Conservation (phyloP, 805 yeast genomes). For the Candida krabiensis region DNA sequence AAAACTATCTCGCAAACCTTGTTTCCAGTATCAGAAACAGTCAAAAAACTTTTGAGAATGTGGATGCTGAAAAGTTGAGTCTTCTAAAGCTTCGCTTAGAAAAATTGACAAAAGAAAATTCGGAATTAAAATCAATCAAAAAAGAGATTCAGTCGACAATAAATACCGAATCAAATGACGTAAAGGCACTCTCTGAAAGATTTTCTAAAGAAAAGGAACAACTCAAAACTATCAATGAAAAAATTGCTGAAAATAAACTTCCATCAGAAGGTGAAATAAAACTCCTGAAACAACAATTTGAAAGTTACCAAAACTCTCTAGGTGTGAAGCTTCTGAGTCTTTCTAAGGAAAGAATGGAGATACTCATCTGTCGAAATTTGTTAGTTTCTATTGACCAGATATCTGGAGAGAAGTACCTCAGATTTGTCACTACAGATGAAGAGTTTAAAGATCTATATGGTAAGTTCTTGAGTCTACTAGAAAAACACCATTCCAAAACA, state of each 20-base stretch:
- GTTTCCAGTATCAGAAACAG: conserved; percentile 15
- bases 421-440: neutral
- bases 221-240: conserved; percentile 2
- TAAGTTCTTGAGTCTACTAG: conserved; percentile 1
- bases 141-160: neutral
- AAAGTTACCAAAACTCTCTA: conserved; percentile 9
- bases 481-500: neutral
- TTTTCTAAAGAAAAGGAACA: conserved; percentile 2
- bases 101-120: neutral
- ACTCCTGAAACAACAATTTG: conserved; percentile 11
- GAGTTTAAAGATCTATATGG: conserved; percentile 6
- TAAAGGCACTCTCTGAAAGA: conserved; percentile 4
- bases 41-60: conserved; percentile 8
- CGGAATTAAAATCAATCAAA: conserved; percentile 1
- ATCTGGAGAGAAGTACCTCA: conserved; percentile 4
- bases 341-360: conserved; percentile 1
- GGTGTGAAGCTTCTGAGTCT: conserved; percentile 13
- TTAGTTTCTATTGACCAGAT: conserved; percentile 5
- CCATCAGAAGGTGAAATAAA: conserved; percentile 21
- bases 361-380: conserved; percentile 9
- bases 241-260: conserved; percentile 8
- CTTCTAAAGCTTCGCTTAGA: conserved; percentile 5
- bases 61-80: conserved; percentile 11
- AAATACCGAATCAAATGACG: neutral
- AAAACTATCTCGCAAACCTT: conserved; percentile 18